phyloP scores from a whole-genome alignment of 306 rosid species.

The Begonia masoniana region DNA sequence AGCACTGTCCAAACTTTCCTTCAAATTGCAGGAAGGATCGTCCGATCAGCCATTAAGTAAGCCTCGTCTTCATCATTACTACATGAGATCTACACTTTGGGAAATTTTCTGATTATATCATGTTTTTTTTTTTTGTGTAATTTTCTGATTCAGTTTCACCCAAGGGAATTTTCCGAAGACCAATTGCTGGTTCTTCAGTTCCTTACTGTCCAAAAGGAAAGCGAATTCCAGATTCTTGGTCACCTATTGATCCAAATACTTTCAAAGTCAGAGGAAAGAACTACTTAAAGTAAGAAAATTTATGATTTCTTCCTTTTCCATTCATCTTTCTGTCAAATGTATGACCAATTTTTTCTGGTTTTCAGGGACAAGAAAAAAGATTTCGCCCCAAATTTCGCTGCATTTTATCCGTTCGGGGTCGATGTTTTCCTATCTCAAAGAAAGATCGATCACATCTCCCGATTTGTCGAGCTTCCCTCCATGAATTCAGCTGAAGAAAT shows the following conservation, averaged over 20 bases:
- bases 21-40: slow-evolving; percentile 65
- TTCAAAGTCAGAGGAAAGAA: slow-evolving; percentile 83
- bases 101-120: not conserved
- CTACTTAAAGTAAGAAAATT: slow-evolving; percentile 43
- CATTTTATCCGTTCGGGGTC: slow-evolving; percentile 72
- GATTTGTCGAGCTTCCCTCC: slow-evolving; percentile 82
- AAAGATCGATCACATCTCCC: slow-evolving; percentile 84
- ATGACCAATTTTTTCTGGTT: slow-evolving; percentile 5
- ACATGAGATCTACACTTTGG: not conserved
- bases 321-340: not conserved
- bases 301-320: not conserved
- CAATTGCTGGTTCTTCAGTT: slow-evolving; percentile 53
- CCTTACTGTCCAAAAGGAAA: slow-evolving; percentile 56
- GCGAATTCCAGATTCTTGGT: slow-evolving; percentile 71
- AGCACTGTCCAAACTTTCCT: slow-evolving; percentile 52
- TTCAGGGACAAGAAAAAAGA: slow-evolving; percentile 95
- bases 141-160: slow-evolving; percentile 50
- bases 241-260: slow-evolving; percentile 65
- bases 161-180: slow-evolving; percentile 46
- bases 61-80: slow-evolving; percentile 10
- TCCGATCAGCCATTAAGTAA: slow-evolving; percentile 46
- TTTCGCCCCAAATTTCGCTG: slow-evolving; percentile 55
- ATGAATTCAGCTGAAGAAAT: slow-evolving; percentile 44
- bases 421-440: slow-evolving; percentile 66
- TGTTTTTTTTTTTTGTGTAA: not conserved